Base-by-base conservation (phyloP, 2,329 filamentous ascomycete genomes). In the Calonectria henricotiae region DNA sequence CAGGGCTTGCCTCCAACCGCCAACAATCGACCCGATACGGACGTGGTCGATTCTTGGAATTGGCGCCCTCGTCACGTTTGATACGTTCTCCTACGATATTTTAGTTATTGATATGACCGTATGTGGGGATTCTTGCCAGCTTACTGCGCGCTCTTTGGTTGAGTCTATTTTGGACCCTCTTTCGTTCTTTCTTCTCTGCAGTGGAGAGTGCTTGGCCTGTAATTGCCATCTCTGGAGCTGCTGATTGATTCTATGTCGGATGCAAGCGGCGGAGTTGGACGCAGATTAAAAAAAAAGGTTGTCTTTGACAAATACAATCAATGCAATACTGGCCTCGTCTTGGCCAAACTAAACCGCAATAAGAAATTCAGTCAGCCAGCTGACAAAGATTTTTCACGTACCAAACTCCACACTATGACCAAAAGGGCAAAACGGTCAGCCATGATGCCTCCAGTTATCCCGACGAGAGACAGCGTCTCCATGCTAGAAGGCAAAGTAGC, bases 111-210 rank as follows among this genome's bases (percentile, higher is more conserved):
- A 43, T 8, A 8, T 23, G 9, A 20, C 20, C 20, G 11, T 9
- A 5, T 7, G 11, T 17, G 15, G 17, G 25, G 47, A 37, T 15
- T 27, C 17, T 58, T 15, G 4, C 11, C 3, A 17, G 11, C 62
- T 65, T 68, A 75, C 74, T 69, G n/a, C 66, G 68, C 4, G 67
- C 71, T 65, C 73, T 68, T 23, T 75, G 73, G 13, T 74, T 74
- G 11, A 67, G 12, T 5, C 73, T 66, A 51, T 74, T 75, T 37
- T 75, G 69, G 1, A 46, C 7, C n/a, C 47, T 51, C 37, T 75
- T 73, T 1, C 63, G 66, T 0, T 73, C 65, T 32, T 66, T 68
- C 17, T 49, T 67, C 20, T 73, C 65, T 4, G 69, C 47, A 0
- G 32, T 39, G 4, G 25, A n/a, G 23, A 30, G 1, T 1, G 51